These are phyloP conservation scores for Rhodocollybia butyracea DNA, from an alignment of 768 basidiomycete genomes.

Conservation along the genomic window DNA sequence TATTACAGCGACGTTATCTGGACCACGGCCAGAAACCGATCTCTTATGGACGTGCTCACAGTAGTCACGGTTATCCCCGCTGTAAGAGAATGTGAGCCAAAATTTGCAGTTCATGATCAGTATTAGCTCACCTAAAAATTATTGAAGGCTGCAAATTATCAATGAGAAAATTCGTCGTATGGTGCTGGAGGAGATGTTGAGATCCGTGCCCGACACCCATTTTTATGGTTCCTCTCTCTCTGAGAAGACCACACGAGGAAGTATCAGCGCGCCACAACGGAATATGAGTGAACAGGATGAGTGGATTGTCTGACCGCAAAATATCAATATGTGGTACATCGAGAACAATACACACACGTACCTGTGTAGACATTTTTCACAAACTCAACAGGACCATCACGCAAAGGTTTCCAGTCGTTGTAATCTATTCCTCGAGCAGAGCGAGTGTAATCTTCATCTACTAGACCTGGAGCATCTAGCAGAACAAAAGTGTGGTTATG, in stretches of 20 bases:
- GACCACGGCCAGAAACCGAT: constrained; percentile 19
- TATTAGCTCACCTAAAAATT: constrained; percentile 64
- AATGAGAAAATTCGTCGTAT: constrained; percentile 73
- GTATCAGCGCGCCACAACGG: constrained; percentile 76
- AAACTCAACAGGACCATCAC: constrained; percentile 58
- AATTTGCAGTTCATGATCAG: background rate
- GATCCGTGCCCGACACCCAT: constrained; percentile 80
- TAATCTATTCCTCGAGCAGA: constrained; percentile 47
- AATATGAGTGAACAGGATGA: constrained; percentile 81
- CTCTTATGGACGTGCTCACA: constrained; percentile 69
- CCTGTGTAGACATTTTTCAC: constrained; percentile 44
- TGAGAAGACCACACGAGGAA: constrained; percentile 71
- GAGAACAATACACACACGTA: background rate
- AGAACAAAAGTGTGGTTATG: constrained; percentile 72
- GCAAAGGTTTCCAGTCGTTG: constrained; percentile 51
- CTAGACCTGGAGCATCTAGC: constrained; percentile 73
- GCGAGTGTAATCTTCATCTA: constrained; percentile 78
- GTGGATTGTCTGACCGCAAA: constrained; percentile 34
- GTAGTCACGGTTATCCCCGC: constrained; percentile 90
- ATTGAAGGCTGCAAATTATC: constrained; percentile 58
- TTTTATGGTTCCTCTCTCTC: constrained; percentile 70
- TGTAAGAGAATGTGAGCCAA: constrained; percentile 23
- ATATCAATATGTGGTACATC: constrained; percentile 1
- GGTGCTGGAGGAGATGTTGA: constrained; percentile 78
- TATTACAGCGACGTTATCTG: constrained; percentile 25